These are phyloP conservation scores for Rhodotorula mucilaginosa DNA, from an alignment of 1,284 basidiomycete species.

Conservation along the genomic window DNA sequence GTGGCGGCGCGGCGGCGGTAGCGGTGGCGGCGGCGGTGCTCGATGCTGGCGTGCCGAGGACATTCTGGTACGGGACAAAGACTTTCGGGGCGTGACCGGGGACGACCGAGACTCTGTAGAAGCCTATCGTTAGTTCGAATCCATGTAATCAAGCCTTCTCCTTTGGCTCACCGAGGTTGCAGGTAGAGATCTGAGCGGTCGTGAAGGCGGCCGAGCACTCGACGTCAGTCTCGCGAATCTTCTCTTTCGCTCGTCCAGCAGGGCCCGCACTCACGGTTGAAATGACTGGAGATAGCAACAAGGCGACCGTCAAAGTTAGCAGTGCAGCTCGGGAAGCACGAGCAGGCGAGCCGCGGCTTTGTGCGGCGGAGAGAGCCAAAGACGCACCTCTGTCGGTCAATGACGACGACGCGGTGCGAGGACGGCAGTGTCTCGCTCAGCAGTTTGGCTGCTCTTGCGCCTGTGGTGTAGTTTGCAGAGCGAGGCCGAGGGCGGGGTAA, in stretches of 20 bases:
- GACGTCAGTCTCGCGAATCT: neutral
- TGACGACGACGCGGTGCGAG: conserved; percentile 42
- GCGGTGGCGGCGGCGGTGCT: neutral
- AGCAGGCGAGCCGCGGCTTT: neutral
- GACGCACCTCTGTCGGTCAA: conserved; percentile 43
- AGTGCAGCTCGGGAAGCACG: too few relatives aligned
- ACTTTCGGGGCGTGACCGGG: conserved; percentile 44
- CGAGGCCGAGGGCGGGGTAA: neutral
- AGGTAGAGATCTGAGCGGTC: conserved; percentile 40
- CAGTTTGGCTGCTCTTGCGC: conserved; percentile 41
- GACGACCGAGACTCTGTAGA: conserved; percentile 38
- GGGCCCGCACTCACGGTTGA: conserved; percentile 43
- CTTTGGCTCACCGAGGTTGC: conserved; percentile 34
- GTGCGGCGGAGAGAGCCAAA: neutral
- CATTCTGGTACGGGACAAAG: conserved; percentile 42
- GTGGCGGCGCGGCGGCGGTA: neutral
- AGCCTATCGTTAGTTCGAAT: neutral
- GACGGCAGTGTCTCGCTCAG: conserved; percentile 37
- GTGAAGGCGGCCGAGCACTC: neutral
- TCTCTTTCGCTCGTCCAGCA: neutral
- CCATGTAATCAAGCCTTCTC: accelerated
- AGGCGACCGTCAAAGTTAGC: conserved; percentile 6
- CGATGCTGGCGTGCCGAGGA: conserved; percentile 24
- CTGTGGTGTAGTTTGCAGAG: conserved; percentile 1
- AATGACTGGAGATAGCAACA: conserved; percentile 32